Conservation (phyloP, 345 rosid species). For the Camelina neglecta region DNA sequence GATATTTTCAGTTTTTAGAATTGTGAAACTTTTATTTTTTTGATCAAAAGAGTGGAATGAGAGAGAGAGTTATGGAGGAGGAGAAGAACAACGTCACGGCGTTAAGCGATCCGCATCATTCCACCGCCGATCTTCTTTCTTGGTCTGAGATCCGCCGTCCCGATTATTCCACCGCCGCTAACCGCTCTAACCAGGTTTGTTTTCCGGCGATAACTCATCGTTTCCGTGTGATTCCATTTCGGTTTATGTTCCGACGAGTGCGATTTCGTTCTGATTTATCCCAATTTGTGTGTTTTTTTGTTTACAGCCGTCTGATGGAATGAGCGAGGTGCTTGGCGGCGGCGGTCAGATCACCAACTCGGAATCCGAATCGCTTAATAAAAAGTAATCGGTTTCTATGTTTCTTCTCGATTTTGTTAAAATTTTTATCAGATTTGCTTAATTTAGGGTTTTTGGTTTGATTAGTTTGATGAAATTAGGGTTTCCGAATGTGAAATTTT, state of each 20-base stretch:
- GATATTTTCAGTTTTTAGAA: slow-evolving; percentile 21
- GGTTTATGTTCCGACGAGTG: background rate
- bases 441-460: slow-evolving; percentile 25
- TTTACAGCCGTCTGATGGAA: slow-evolving; percentile 68
- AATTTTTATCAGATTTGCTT: background rate
- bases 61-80: slow-evolving; percentile 51
- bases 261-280: background rate
- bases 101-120: slow-evolving; percentile 72
- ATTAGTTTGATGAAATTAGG: slow-evolving; percentile 11
- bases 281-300: background rate
- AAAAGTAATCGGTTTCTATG: slow-evolving; percentile 46
- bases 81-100: slow-evolving; percentile 50
- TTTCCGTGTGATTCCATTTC: background rate
- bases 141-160: slow-evolving; percentile 71
- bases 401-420: background rate
- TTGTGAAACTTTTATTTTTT: background rate
- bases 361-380: slow-evolving; percentile 63
- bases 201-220: background rate
- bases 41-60: background rate
- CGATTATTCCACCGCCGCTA: slow-evolving; percentile 40
- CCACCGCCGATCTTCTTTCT: slow-evolving; percentile 87
- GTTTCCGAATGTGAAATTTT: background rate
- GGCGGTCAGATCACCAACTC: slow-evolving; percentile 69
- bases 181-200: slow-evolving; percentile 47
- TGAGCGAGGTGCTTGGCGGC: slow-evolving; percentile 66